Percentiles rank a stretch among this genome's conserved stretches.
phyloP scores from a whole-genome alignment of 2,329 filamentous ascomycete species.

The Bipolaris gigantea region DNA sequence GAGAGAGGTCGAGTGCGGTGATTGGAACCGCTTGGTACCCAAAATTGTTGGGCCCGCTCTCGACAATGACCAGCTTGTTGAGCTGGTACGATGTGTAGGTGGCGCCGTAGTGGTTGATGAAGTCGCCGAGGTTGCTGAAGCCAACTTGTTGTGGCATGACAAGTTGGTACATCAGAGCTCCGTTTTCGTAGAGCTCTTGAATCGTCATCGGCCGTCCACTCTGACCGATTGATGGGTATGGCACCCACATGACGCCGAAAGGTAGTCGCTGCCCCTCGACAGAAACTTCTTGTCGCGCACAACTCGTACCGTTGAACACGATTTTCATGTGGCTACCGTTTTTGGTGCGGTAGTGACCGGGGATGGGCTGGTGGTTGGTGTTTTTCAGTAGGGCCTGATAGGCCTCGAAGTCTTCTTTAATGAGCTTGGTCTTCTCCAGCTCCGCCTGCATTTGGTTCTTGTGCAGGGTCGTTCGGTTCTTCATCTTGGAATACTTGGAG shows the following conservation, averaged over 20 bases:
- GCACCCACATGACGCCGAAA: not conserved
- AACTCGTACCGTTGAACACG: not conserved
- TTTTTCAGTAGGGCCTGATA: not conserved
- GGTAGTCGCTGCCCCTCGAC: not conserved
- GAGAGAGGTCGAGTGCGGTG: not conserved
- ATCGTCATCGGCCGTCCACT: not conserved
- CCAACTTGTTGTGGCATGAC: not conserved
- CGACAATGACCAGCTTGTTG: not conserved
- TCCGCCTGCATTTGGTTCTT: not conserved
- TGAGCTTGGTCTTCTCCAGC: not conserved
- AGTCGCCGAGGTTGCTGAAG: not conserved
- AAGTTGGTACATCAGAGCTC: not conserved
- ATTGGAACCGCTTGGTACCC: not conserved
- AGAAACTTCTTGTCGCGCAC: not conserved
- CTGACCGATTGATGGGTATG: not conserved
- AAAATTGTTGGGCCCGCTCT: no score
- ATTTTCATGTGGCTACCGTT: not conserved
- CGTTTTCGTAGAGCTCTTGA: not conserved
- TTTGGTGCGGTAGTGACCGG: slow-evolving; percentile 1
- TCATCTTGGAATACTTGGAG: slow-evolving; percentile 2
- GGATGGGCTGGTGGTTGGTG: not conserved
- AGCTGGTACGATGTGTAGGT: not conserved
- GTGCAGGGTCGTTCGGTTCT: not conserved
- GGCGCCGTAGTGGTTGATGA: not conserved
- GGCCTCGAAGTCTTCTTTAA: not conserved